Base-by-base conservation (phyloP, 1,284 basidiomycete species). In the Pseudozyma tsukubaensis region DNA sequence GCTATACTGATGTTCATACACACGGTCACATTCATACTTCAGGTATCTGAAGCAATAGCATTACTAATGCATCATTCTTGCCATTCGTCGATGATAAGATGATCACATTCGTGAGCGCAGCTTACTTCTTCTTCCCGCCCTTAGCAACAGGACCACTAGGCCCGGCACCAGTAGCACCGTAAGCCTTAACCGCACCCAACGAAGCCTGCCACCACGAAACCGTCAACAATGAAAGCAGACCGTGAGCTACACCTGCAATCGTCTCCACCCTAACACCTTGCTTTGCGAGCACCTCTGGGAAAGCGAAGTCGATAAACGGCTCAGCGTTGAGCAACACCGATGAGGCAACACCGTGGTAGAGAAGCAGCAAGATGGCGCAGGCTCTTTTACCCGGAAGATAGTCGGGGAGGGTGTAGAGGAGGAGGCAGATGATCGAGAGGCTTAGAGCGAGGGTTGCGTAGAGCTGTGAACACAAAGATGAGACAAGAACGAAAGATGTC, bases 311-410 rank as follows among this genome's bases (percentile, higher is more conserved):
- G 63, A 94, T 90, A 81, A 94, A 91, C 24, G 92, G 89, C 0
- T 92, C 92, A 0, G 91, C 88, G 71, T 91, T 89, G 83, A 89
- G 90, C 52, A 93, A 88, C 43, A 93, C 85, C 0, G 91, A 92
- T 0, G 92, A 92, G 40, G 88, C 88, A 29, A 90, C 85, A 72
- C 88, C 90, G 82, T 94, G 92, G 83, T 93, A 93, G 12, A 93
- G 79, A 64, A 91, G 90, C 6, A 94, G 87, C 13, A 87, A 89
- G 51, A 93, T 89, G 0, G 91, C 92, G 3, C 92, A 85, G 0
- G 91, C 92, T 16, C 92, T 89, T 85, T 94, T 94, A 9, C 92
- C 92, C 0, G 92, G 92, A 4, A 93, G 86, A 84, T 92, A 92
- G 77, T 94, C 92, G 89, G 74, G 77, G 12, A 80, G 62, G 4